Base-by-base conservation (phyloP, 495 filamentous ascomycete species). In the Penicillium samsonianum region DNA sequence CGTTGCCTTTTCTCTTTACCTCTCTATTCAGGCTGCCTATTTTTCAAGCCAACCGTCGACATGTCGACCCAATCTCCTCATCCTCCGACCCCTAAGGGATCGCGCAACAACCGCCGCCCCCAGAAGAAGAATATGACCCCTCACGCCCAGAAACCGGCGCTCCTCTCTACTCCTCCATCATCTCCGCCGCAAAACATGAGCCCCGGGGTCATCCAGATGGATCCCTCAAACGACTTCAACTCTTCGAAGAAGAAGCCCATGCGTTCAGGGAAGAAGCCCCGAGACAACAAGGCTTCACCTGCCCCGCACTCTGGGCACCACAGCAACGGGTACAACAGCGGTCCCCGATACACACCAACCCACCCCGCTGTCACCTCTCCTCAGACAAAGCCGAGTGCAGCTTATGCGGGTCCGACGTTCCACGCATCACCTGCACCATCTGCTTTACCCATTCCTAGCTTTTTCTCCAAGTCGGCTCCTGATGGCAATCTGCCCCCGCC, bases 401-500 rank as follows among this genome's bases (percentile, higher is more conserved):
- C 56, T 38, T 99, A 96, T 71, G 94, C 94, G 14, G 94, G 94
- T 16, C 90, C 92, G 16, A 95, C 90, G 0, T 99, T 99, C 71
- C 93, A 97, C 68, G 89, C 90, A 11, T 99, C 94, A 2, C 94
- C 94, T 14, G 92, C 92, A 3, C 89, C 95, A 2, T 93, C 92
- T 4, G 84, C 90, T n/a, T 81, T 99, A 5, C 95, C 95, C 0
- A 90, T 96, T 41, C 94, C 94, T 2, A 94, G 86, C 68, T 96
- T 96, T 69, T 83, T 96, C 51, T 89, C 89, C n/a, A 92, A 87
- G 54, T 87, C 90, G 0, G 77, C 91, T 12, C 86, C 87, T 7
- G 86, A 89, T 45, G 70, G 74, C 2, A 73, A 77, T 22, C 67
- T 73, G 20, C 63, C 71, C 10, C 60, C 77, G 5, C 59, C 73